Base-by-base conservation (phyloP, 148 eudicot genomes). In the Amaranthus hypochondriacus region DNA sequence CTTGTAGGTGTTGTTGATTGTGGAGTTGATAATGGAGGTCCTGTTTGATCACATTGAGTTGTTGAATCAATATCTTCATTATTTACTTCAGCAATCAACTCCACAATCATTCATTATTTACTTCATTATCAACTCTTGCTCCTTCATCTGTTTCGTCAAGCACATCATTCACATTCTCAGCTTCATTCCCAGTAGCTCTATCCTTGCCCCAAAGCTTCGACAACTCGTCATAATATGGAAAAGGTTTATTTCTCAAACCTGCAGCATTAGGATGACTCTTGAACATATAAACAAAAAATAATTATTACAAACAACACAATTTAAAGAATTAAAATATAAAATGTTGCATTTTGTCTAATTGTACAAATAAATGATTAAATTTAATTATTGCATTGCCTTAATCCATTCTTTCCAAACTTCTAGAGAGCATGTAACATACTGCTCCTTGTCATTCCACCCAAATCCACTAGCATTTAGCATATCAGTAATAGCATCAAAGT, bases 361-460 rank as follows among this genome's bases (percentile, higher is more conserved):
- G 39, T 28, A 28, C 39, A 28, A 28, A 28, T 28, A 28, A 28
- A 28, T 28, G 39, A 28, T 28, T 28, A 28, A 28, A 28, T 28
- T 28, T 28, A 28, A 28, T 28, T 28, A 28, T 28, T 28, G 39
- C 39, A 28, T 59, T 47, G 60, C 66, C 53, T 70, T 70, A 2
- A 44, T 9, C 56, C 66, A 60, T 48, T 9, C 21, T 21, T 72
- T 67, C 28, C 75, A 72, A 10, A 60, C 57, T 11, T 47, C 12
- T n/a, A 60, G 67, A 5, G 51, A 21, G 6, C 66, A 60, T 11
- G 75, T 72, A 18, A 59, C 58, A 58, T 13, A 71, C 9, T 57
- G 58, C 4, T 13, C 42, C 0, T 56, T 64, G 9, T 56, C 74
- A 57, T 71, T 55, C 62, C 62, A 69, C 47, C 73, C 73, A 54